Evolutionary conservation across 2,329 filamentous ascomycete genomes (phyloP).

Genomic region (Tolypocladium nubicola): DNA sequence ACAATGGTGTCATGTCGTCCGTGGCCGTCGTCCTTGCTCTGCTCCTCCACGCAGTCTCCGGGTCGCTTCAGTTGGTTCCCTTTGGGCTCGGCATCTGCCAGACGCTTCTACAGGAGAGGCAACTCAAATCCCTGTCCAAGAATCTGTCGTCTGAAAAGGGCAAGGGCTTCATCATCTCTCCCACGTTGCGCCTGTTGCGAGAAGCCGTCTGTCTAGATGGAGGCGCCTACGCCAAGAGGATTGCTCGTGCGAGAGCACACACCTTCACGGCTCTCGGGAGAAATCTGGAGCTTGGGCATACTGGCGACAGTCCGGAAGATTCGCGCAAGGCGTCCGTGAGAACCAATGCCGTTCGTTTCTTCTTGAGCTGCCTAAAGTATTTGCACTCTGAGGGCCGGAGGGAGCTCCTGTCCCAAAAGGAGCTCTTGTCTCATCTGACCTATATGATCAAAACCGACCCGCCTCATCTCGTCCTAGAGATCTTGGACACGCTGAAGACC

Average conservation of each 20-base stretch:
- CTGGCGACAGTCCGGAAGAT: constrained; percentile 49
- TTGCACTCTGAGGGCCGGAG: constrained; percentile 67
- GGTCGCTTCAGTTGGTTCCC: constrained; percentile 60
- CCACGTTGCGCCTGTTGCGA: constrained; percentile 72
- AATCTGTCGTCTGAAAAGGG: constrained; percentile 70
- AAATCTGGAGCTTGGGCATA: constrained; percentile 63
- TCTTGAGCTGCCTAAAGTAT: constrained; percentile 69
- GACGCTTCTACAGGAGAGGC: constrained; percentile 68
- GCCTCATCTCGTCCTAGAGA: constrained; percentile 62
- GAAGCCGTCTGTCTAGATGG: constrained; percentile 83
- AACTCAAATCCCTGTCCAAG: constrained; percentile 69
- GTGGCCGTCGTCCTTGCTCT: constrained; percentile 73
- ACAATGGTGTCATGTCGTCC: constrained; percentile 71
- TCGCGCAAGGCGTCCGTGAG: constrained; percentile 65
- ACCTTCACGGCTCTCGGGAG: constrained; percentile 72
- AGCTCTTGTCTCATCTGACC: constrained; percentile 74
- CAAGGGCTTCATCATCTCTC: constrained; percentile 83
- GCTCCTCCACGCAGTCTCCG: constrained; percentile 68
- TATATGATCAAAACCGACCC: constrained; percentile 71
- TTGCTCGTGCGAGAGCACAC: constrained; percentile 68
- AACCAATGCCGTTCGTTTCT: constrained; percentile 71
- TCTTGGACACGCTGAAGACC: constrained; percentile 59
- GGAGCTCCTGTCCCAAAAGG: constrained; percentile 69
- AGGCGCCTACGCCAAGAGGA: constrained; percentile 63
- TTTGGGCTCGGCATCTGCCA: constrained; percentile 72